A percentile compares a stretch with the other conserved stretches of the same genome.
phyloP scores from a whole-genome alignment of 2,329 filamentous ascomycete genomes.

The Stylonectria norvegica region DNA sequence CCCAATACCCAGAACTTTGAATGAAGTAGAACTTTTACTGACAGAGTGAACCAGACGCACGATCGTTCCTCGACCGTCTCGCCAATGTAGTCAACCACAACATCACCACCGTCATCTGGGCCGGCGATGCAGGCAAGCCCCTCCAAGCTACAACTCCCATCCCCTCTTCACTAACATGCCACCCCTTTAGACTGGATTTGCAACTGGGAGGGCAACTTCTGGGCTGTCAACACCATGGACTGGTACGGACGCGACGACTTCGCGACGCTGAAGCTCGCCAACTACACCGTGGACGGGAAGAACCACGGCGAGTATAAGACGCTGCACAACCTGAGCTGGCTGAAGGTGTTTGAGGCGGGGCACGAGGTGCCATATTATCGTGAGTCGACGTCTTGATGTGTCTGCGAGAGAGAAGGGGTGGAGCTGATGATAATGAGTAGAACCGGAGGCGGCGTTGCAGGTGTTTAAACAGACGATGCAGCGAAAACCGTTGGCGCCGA shows the following conservation, averaged over 20 bases:
- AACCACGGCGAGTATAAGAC: slow-evolving; percentile 49
- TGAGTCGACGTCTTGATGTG: slow-evolving; percentile 8
- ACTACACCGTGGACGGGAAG: slow-evolving; percentile 48
- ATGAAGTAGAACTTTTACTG: no score
- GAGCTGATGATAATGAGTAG: slow-evolving; percentile 5
- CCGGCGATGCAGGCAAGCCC: slow-evolving; percentile 46
- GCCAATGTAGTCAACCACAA: slow-evolving; percentile 45
- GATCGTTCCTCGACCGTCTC: slow-evolving; percentile 43
- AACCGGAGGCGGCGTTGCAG: slow-evolving; percentile 25
- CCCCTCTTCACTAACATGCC: not conserved
- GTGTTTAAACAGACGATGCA: slow-evolving; percentile 28
- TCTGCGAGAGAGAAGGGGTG: not conserved
- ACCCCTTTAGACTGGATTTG: slow-evolving; percentile 49
- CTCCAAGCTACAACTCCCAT: not conserved
- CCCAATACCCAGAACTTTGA: no score
- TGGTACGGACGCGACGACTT: slow-evolving; percentile 43
- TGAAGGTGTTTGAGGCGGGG: slow-evolving; percentile 56
- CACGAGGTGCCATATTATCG: slow-evolving; percentile 52
- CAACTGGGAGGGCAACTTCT: slow-evolving; percentile 53
- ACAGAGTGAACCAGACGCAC: slow-evolving; percentile 35
- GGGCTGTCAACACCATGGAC: slow-evolving; percentile 43
- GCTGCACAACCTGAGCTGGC: slow-evolving; percentile 54
- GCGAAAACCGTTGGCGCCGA: slow-evolving; percentile 16
- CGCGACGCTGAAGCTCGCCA: slow-evolving; percentile 23
- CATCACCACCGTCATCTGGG: slow-evolving; percentile 50